Base-by-base conservation (phyloP, 495 filamentous ascomycete species). In the Lineolata rhizophorae region DNA sequence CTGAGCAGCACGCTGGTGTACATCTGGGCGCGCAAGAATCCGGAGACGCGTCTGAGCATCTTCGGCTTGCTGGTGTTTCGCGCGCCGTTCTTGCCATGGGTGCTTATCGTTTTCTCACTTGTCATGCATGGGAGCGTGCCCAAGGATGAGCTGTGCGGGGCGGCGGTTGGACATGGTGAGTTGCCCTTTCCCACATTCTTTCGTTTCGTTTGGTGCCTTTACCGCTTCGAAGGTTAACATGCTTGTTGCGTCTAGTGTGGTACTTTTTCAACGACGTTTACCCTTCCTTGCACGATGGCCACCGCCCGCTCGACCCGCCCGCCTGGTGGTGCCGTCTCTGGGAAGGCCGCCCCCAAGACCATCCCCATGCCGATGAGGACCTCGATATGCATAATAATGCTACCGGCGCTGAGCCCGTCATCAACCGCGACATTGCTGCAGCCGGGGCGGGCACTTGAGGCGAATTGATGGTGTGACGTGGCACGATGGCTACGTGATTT, bases 241-340 rank as follows among this genome's bases (percentile, higher is more conserved):
- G 8, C 15, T 32, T 14, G 15, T 18, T 13, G 25, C 6, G 2
- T 16, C 15, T 29, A 67, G 65, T 95, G 19, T 97, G 84, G 77
- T 97, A 95, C 50, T 97, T 91, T 58, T 95, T 95, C 57, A 76
- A 70, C 30, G 87, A 97, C 46, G 82, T 97, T 11, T 97, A 93
- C 50, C 87, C 87, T 4, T 72, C 80, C 18, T 63, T 94, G 29
- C 76, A 93, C 50, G 68, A 71, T 39, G 84, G 82, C 18, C 73
- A 75, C 27, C 64, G 78, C 28, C 87, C 87, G 4, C 57, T 97
- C 30, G 90, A 95, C 48, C 83, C 90, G 27, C 87, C 87, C 1
- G 55, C 56, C 48, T 92, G 80, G 72, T 97, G 90, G 90, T 62
- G 77, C 15, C 64, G 84, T 9, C 42, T 97, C 15, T 94, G 92